Percentiles rank a stretch among this genome's conserved stretches.
Conservation (phyloP, 2,329 filamentous ascomycete species). For the Neoascochyta sp. region DNA sequence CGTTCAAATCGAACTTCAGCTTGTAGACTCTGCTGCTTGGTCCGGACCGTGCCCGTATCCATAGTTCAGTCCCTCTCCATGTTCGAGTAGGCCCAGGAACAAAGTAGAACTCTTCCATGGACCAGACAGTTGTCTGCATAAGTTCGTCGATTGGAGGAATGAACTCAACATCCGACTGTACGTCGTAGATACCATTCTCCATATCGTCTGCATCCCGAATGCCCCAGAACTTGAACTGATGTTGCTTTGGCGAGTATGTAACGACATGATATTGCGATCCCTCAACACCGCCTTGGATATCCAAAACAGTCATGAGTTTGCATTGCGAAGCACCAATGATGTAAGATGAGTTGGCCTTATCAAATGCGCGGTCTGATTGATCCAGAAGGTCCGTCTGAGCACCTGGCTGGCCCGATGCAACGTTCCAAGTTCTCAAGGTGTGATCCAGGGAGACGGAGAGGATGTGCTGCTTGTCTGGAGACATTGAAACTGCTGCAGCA, state of each 20-base stretch:
- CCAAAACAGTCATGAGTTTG: slow-evolving; percentile 71
- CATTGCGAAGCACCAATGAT: slow-evolving; percentile 74
- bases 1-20: slow-evolving; percentile 69
- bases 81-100: slow-evolving; percentile 33
- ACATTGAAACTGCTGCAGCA: slow-evolving; percentile 56
- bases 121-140: slow-evolving; percentile 51
- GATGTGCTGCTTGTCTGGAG: slow-evolving; percentile 50
- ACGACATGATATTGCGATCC: slow-evolving; percentile 60
- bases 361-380: slow-evolving; percentile 53
- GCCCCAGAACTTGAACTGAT: slow-evolving; percentile 94
- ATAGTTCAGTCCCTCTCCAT: slow-evolving; percentile 43
- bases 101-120: slow-evolving; percentile 47
- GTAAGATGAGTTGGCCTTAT: slow-evolving; percentile 65
- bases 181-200: slow-evolving; percentile 63
- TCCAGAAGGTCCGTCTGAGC: slow-evolving; percentile 75
- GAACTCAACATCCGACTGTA: slow-evolving; percentile 62
- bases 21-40: slow-evolving; percentile 60
- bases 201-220: slow-evolving; percentile 59
- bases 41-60: slow-evolving; percentile 55
- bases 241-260: slow-evolving; percentile 83
- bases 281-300: slow-evolving; percentile 49
- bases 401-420: slow-evolving; percentile 73
- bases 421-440: slow-evolving; percentile 83
- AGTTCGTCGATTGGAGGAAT: slow-evolving; percentile 58
- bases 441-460: slow-evolving; percentile 90